Base-by-base conservation (phyloP, 257 asterid genomes). In the Lycium barbarum region DNA sequence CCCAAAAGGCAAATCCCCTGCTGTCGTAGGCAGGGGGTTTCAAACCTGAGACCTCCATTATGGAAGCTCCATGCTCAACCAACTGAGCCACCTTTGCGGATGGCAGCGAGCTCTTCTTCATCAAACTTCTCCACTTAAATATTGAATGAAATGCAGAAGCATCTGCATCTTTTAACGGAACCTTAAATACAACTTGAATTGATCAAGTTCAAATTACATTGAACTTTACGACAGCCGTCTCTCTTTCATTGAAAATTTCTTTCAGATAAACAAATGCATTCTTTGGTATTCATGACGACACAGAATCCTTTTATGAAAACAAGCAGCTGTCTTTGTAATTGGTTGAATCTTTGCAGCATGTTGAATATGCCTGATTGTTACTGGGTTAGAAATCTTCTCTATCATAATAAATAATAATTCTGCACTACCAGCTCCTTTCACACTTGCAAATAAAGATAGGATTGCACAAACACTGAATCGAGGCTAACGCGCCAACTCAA, bases 221-320 rank as follows among this genome's bases (percentile, higher is more conserved):
- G 57, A 43, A 43, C 79, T 9, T 71, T 49, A 40, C 35, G 3
- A 43, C 5, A 72, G 36, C 10, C 1, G 1, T 43, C 36, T 43
- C 57, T 43, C 35, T 72, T 45, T 72, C 55, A 70, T 40, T 71
- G 35, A 71, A 38, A 38, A 38, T 68, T 68, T 68, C 78, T 14
- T 68, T 68, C 10, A 9, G 78, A 67, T 35, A 8, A 67, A 67
- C 1, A 0, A 67, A 70, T 70, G 17, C 3, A 40, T 70, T 49
- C 9, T 40, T 70, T 17, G 55, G 14, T 70, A 8, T 7, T 68
- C 47, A 36, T 36, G 66, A 13, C 7, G 20, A 15, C 47, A 36
- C 6, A 7, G 14, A 68, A 36, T 36, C 76, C 47, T 36, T 36
- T 68, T 68, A 14, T 67, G 74, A 4, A 15, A 7, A 13, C 17